Conservation (phyloP, 176 grass and related monocot species). For the Luzula sylvatica region DNA sequence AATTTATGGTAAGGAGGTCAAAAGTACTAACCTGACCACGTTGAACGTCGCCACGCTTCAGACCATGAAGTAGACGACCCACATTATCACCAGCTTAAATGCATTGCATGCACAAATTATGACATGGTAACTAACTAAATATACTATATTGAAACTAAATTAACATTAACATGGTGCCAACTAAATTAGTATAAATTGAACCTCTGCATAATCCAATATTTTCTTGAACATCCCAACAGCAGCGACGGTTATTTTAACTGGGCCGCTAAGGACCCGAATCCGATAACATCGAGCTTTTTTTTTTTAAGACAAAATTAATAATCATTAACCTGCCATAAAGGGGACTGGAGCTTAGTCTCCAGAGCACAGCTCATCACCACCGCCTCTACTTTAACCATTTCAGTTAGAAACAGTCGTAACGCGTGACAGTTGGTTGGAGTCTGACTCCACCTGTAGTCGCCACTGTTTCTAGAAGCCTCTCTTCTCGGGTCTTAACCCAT, state of each 20-base stretch:
- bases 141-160: neutral
- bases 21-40: constrained; percentile 77
- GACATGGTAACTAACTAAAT: no score
- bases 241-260: constrained; percentile 86
- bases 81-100: constrained; percentile 91
- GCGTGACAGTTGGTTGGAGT: constrained; percentile 91
- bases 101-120: neutral
- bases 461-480: constrained; percentile 86
- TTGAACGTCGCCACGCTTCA: constrained; percentile 87
- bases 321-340: constrained; percentile 76
- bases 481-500: constrained; percentile 69
- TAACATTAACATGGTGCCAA: no score
- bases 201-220: constrained; percentile 92
- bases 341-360: constrained; percentile 80
- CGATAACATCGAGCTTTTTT: no score
- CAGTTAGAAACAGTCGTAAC: constrained; percentile 64
- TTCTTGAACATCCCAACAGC: constrained; percentile 99
- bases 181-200: constrained; percentile 17
- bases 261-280: no score
- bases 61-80: constrained; percentile 81
- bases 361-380: constrained; percentile 66
- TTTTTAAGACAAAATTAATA: no score
- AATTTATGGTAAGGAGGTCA: no score
- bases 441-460: constrained; percentile 78
- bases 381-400: constrained; percentile 74